A percentile compares a stretch with the other conserved stretches of the same genome.
Evolutionary conservation across 768 basidiomycete species (phyloP).

Genomic region (Tricholoma furcatifolium): DNA sequence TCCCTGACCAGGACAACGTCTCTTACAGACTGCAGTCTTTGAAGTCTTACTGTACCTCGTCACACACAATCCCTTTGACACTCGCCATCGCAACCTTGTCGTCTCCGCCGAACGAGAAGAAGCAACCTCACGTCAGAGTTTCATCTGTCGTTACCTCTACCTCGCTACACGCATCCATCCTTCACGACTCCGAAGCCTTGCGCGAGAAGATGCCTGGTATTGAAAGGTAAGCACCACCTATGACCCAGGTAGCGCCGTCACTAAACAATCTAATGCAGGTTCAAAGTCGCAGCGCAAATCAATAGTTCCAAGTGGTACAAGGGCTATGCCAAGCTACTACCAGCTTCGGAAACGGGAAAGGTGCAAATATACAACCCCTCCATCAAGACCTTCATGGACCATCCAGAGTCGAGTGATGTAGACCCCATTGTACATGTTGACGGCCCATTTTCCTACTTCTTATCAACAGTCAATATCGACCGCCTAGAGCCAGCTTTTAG

Average conservation of each 20-base stretch:
- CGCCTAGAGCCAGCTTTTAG: conserved; percentile 82
- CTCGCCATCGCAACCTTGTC: conserved; percentile 52
- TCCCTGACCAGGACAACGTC: conserved; percentile 18
- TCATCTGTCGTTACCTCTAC: conserved; percentile 89
- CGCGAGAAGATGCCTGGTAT: conserved; percentile 69
- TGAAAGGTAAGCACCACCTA: conserved; percentile 42
- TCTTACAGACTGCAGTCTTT: conserved; percentile 56
- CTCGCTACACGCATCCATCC: conserved; percentile 80
- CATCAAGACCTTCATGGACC: conserved; percentile 43
- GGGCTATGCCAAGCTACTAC: conserved; percentile 56
- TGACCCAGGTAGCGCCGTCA: neutral
- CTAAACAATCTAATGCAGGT: conserved; percentile 38
- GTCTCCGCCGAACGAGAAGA: conserved; percentile 25
- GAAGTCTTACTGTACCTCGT: conserved; percentile 44
- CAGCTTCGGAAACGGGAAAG: conserved; percentile 33
- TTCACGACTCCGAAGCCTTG: conserved; percentile 78
- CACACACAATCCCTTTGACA: conserved; percentile 41
- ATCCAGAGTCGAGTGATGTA: conserved; percentile 31
- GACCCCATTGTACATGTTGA: conserved; percentile 44
- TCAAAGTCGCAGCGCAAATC: conserved; percentile 79
- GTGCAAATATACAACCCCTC: conserved; percentile 65
- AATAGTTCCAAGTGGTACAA: conserved; percentile 76
- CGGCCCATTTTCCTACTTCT: conserved; percentile 87
- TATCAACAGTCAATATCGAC: conserved; percentile 80
- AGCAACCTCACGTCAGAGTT: conserved; percentile 21